A percentile compares a stretch with the other conserved stretches of the same genome.
Evolutionary conservation across 1,139 yeast species (phyloP).

Genomic region (Candida dubliniensis): DNA sequence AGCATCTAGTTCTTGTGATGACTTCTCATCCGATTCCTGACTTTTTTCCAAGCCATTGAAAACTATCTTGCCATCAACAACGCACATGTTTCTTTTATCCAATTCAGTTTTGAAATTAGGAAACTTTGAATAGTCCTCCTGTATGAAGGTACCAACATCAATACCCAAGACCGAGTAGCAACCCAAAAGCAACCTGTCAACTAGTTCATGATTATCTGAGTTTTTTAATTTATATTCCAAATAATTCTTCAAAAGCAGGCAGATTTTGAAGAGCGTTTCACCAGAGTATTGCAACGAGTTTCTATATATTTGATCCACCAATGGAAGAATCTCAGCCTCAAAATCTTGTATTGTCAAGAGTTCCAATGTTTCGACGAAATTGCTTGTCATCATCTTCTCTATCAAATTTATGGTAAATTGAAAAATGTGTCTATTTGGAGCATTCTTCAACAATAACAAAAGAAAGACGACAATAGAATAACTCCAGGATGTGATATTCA

Average conservation of each 20-base stretch:
- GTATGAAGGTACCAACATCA: conserved; percentile 8
- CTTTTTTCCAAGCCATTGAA: not conserved
- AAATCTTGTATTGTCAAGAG: conserved; percentile 13
- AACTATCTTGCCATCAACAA: conserved; percentile 3
- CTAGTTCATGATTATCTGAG: conserved; percentile 9
- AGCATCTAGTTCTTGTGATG: not conserved
- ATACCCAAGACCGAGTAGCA: conserved; percentile 11
- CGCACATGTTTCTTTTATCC: conserved; percentile 3
- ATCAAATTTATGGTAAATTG: conserved; percentile 15
- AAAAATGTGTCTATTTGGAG: conserved; percentile 33
- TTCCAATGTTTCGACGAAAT: conserved; percentile 7
- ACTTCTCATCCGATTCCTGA: not conserved
- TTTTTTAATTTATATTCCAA: conserved; percentile 9
- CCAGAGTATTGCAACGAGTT: not conserved
- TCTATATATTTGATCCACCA: conserved; percentile 7
- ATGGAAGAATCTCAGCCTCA: conserved; percentile 8
- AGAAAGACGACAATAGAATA: conserved; percentile 31
- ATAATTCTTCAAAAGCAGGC: conserved; percentile 14
- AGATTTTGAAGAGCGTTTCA: conserved; percentile 2
- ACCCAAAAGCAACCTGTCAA: conserved; percentile 14
- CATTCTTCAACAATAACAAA: conserved; percentile 32
- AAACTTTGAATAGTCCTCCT: not conserved
- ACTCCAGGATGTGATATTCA: conserved; percentile 32
- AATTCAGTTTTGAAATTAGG: conserved; percentile 5
- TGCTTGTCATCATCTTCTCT: not conserved